Percentiles rank a stretch among this genome's conserved stretches.
Conservation (phyloP, 495 filamentous ascomycete species). For the Darksidea phi region DNA sequence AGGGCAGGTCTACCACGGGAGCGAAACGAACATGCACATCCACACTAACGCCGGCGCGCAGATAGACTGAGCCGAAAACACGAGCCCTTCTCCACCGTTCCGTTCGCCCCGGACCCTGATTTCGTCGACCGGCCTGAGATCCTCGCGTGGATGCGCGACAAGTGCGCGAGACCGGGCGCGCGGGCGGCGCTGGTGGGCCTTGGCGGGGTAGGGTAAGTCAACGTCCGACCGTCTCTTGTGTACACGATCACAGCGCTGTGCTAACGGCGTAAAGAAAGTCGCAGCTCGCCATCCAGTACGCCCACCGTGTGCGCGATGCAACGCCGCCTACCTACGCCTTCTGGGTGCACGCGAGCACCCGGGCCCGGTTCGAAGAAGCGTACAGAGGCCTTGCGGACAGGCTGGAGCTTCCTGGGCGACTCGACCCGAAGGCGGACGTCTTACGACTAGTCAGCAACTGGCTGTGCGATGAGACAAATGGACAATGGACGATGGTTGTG, state of each 20-base stretch:
- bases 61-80: neutral
- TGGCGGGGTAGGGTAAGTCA: conserved; percentile 51
- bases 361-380: conserved; percentile 36
- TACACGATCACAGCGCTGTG: neutral
- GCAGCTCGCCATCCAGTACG: conserved; percentile 55
- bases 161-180: conserved; percentile 30
- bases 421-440: conserved; percentile 6
- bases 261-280: conserved; percentile 47
- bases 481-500: conserved; percentile 24
- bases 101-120: conserved; percentile 43
- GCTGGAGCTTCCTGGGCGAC: conserved; percentile 16
- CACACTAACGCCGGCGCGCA: no score
- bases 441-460: conserved; percentile 22
- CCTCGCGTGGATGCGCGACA: conserved; percentile 40
- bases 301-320: conserved; percentile 43
- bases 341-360: conserved; percentile 39
- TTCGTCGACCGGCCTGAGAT: conserved; percentile 48
- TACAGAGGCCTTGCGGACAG: conserved; percentile 35
- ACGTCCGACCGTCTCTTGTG: neutral
- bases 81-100: conserved; percentile 36
- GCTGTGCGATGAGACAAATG: conserved; percentile 27
- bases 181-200: conserved; percentile 39
- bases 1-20: no score
- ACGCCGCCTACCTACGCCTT: conserved; percentile 34
- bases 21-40: no score